phyloP scores from a whole-genome alignment of 805 yeast genomes.

The Blastobotrys robertii region DNA sequence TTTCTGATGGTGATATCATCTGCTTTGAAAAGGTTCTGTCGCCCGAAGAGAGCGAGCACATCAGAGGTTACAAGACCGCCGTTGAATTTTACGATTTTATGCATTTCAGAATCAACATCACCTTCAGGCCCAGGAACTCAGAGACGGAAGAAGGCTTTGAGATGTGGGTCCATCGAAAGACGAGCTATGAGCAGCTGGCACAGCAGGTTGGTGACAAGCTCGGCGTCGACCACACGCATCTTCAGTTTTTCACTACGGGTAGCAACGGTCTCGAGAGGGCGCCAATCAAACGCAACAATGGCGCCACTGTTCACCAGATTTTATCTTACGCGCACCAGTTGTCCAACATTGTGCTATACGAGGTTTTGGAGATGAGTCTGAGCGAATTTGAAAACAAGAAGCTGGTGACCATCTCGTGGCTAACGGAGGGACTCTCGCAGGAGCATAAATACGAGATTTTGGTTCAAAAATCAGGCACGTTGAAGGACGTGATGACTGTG shows the following conservation, averaged over 20 bases:
- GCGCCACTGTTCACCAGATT: constrained; percentile 29
- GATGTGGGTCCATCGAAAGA: constrained; percentile 59
- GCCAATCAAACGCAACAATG: constrained; percentile 25
- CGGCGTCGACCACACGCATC: constrained; percentile 44
- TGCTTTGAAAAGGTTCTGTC: constrained; percentile 23
- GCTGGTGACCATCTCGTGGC: constrained; percentile 57
- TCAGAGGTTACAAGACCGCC: constrained; percentile 14
- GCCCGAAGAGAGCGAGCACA: constrained; percentile 13
- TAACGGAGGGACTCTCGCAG: constrained; percentile 60
- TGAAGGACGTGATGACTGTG: constrained; percentile 45
- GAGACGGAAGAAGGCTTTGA: constrained; percentile 18
- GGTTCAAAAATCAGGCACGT: constrained; percentile 52
- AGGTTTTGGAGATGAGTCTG: constrained; percentile 63
- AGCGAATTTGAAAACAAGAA: constrained; percentile 70
- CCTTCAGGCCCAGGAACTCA: constrained; percentile 16
- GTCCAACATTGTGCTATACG: constrained; percentile 49
- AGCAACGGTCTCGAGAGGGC: constrained; percentile 40
- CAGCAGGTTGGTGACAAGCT: constrained; percentile 47
- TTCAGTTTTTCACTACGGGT: constrained; percentile 58
- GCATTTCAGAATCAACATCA: constrained; percentile 21
- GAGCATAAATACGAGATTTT: constrained; percentile 60
- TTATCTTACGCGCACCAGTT: constrained; percentile 14
- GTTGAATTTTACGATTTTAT: constrained; percentile 26
- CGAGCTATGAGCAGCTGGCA: constrained; percentile 51
- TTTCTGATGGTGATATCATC: constrained; percentile 29